phyloP scores from a whole-genome alignment of 2,329 filamentous ascomycete genomes.

The Beauveria asiatica region DNA sequence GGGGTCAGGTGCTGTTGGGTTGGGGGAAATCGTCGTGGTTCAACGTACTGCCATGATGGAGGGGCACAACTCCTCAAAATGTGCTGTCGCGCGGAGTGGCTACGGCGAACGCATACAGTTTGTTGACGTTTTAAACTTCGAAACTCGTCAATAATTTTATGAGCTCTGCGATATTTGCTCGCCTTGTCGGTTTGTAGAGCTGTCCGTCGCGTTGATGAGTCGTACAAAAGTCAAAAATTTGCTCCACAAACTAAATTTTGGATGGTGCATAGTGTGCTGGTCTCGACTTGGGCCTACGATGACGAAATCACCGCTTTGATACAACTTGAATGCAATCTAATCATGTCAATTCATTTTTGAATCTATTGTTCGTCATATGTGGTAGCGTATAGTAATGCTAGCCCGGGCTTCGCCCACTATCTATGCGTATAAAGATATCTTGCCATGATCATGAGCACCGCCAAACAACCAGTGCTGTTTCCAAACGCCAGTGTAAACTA shows the following conservation, averaged over 20 bases:
- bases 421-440: conserved; percentile 6
- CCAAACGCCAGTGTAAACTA: conserved; percentile 7
- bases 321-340: background rate
- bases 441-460: conserved; percentile 9
- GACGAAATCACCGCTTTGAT: background rate
- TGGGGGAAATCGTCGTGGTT: background rate
- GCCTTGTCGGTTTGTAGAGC: background rate
- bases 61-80: background rate
- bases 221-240: conserved; percentile 4
- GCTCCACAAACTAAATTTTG: conserved; percentile 4
- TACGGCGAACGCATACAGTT: background rate
- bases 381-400: background rate
- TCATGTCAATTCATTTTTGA: background rate
- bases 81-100: background rate
- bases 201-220: background rate
- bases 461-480: background rate
- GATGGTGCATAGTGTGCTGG: background rate
- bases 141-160: background rate
- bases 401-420: background rate
- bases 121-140: no score
- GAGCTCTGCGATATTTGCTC: background rate
- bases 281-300: background rate
- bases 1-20: no score
- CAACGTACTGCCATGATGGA: conserved; percentile 4
- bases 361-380: conserved; percentile 1